phyloP scores from a whole-genome alignment of 768 basidiomycete species.

The Tricholoma hemisulphureum region DNA sequence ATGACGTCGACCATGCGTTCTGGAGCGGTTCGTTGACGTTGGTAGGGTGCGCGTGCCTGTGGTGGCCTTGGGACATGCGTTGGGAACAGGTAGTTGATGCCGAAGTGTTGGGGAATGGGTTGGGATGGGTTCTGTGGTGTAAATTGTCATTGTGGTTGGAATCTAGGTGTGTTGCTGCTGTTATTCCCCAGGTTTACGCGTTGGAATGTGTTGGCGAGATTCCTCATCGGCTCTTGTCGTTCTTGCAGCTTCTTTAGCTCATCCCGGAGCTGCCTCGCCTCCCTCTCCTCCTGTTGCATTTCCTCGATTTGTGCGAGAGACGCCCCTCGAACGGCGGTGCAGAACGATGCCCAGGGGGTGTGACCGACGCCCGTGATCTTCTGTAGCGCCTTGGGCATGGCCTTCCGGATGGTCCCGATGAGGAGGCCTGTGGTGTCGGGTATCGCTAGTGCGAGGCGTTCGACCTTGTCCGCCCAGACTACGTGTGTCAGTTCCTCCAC shows the following conservation, averaged over 20 bases:
- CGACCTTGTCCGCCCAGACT: slow-evolving; percentile 12
- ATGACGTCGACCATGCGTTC: not conserved
- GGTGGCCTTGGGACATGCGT: too few relatives aligned
- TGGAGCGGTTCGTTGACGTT: not conserved
- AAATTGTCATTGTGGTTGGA: too few relatives aligned
- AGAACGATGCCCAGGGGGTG: not conserved
- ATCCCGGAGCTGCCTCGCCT: not conserved
- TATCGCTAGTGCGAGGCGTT: not conserved
- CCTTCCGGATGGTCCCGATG: not conserved
- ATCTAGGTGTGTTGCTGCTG: not conserved
- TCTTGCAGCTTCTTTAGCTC: not conserved
- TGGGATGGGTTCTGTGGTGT: too few relatives aligned
- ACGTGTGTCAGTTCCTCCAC: slow-evolving; percentile 14
- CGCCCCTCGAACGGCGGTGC: not conserved
- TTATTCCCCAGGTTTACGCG: too few relatives aligned
- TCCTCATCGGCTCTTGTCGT: not conserved
- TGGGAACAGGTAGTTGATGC: too few relatives aligned
- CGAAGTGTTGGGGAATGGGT: too few relatives aligned
- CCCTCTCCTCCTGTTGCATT: not conserved
- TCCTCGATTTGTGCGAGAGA: not conserved
- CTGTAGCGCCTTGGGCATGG: not conserved
- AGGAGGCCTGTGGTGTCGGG: not conserved
- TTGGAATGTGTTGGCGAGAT: not conserved
- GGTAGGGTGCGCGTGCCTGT: not conserved
- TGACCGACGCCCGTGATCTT: not conserved